phyloP scores from a whole-genome alignment of 192 early-diverging fungal species.

The Entomortierella chlamydospora region DNA sequence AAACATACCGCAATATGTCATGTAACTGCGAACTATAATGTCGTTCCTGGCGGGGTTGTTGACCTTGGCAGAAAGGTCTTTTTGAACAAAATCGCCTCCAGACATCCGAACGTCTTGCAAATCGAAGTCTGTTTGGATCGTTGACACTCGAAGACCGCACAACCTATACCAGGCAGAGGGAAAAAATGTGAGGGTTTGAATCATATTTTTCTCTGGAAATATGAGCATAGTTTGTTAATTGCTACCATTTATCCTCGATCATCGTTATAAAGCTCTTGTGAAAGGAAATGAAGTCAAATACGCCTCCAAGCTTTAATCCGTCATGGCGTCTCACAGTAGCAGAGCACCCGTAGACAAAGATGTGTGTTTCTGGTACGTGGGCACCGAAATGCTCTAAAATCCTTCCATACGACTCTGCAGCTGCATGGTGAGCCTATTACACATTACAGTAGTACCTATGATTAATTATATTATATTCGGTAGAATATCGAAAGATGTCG shows the following conservation, averaged over 20 bases:
- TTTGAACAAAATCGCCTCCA: conserved; percentile 71
- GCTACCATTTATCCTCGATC: conserved; percentile 84
- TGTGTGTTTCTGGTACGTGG: conserved; percentile 53
- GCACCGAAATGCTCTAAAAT: conserved; percentile 80
- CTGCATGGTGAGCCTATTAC: conserved; percentile 87
- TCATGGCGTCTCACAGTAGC: conserved; percentile 91
- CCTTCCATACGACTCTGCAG: conserved; percentile 77
- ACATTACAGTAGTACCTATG: too few species aligned
- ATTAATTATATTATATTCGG: too few species aligned
- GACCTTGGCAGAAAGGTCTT: conserved; percentile 66
- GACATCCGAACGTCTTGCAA: conserved; percentile 60
- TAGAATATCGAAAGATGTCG: not conserved
- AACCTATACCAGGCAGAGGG: conserved; percentile 62
- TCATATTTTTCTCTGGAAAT: not conserved
- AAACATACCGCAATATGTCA: conserved; percentile 59
- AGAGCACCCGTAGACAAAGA: conserved; percentile 94
- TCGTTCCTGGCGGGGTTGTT: conserved; percentile 70
- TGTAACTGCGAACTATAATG: conserved; percentile 73
- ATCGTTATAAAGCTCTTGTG: conserved; percentile 81
- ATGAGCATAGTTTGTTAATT: not conserved
- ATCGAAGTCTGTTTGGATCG: conserved; percentile 70
- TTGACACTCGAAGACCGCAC: conserved; percentile 70
- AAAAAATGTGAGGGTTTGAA: not conserved
- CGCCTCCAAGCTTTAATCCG: conserved; percentile 69
- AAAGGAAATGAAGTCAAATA: conserved; percentile 86